A percentile compares a stretch with the other conserved stretches of the same genome.
Evolutionary conservation across 768 basidiomycete species (phyloP).

Genomic region (Paxillus rubicundulus): DNA sequence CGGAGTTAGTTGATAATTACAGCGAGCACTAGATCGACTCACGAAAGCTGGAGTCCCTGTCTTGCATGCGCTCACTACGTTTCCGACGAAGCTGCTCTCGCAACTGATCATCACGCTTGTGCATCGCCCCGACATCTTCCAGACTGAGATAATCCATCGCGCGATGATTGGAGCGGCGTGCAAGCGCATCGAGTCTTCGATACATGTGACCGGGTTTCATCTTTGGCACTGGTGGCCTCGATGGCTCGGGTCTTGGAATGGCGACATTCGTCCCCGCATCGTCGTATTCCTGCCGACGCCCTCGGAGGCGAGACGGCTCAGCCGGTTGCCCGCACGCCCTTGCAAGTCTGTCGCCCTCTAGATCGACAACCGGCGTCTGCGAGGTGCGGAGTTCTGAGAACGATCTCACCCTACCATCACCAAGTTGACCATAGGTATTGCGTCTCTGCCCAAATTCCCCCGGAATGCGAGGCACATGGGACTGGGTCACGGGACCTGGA

Average conservation of each 20-base stretch:
- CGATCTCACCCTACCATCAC: slow-evolving; percentile 19
- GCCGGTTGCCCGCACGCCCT: slow-evolving; percentile 27
- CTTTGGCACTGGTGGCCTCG: slow-evolving; percentile 17
- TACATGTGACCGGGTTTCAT: slow-evolving; percentile 21
- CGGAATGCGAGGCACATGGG: slow-evolving; percentile 11
- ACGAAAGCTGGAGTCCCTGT: slow-evolving; percentile 27
- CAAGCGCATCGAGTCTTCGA: slow-evolving; percentile 24
- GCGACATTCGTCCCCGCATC: not conserved
- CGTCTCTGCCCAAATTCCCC: slow-evolving; percentile 7
- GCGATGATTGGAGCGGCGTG: slow-evolving; percentile 17
- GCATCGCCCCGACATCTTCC: slow-evolving; percentile 20
- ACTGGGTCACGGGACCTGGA: not conserved
- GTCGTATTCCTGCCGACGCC: not conserved
- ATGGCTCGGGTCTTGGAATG: not conserved
- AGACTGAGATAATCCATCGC: slow-evolving; percentile 28
- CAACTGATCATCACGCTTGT: slow-evolving; percentile 19
- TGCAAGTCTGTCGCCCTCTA: slow-evolving; percentile 28
- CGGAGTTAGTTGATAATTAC: not conserved
- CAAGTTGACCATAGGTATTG: slow-evolving; percentile 8
- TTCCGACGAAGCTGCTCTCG: slow-evolving; percentile 24
- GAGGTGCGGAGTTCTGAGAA: slow-evolving; percentile 20
- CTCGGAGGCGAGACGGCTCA: not conserved
- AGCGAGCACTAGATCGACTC: slow-evolving; percentile 8
- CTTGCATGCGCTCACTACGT: slow-evolving; percentile 14
- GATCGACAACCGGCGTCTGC: slow-evolving; percentile 24